Percentiles rank a stretch among this genome's conserved stretches.
Evolutionary conservation across 1,284 basidiomycete species (phyloP).

Genomic region (Apiotrichum montevideense): DNA sequence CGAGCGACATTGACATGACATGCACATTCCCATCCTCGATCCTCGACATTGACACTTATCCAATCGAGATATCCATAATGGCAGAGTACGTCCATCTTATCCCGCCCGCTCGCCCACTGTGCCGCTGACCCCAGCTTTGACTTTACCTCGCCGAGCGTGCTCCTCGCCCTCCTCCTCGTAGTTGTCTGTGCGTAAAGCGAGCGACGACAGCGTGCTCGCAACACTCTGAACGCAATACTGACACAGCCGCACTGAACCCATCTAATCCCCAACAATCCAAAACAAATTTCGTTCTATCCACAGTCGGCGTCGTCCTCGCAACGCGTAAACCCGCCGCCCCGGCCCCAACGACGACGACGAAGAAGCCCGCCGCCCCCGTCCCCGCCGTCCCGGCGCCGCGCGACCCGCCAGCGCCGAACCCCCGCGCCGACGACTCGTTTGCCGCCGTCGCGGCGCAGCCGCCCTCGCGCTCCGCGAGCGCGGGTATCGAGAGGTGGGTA

Average conservation of each 20-base stretch:
- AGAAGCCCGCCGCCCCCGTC: constrained; percentile 14
- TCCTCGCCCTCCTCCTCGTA: constrained; percentile 32
- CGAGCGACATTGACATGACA: no score
- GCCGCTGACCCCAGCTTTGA: constrained; percentile 14
- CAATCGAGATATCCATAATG: no score
- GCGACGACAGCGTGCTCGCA: no score
- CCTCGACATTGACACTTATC: no score
- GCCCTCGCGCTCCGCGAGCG: no score
- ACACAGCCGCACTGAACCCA: not conserved
- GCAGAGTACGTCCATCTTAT: no score
- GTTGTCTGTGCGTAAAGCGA: constrained; percentile 30
- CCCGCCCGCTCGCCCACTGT: no score
- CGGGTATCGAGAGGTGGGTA: constrained; percentile 1
- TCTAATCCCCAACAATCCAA: not conserved
- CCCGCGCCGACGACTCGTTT: no score
- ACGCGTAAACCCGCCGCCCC: constrained; percentile 3
- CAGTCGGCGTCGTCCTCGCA: constrained; percentile 21
- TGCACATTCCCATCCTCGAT: no score
- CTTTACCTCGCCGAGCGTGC: constrained; percentile 27
- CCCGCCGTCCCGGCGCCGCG: no score
- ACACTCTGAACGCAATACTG: not conserved
- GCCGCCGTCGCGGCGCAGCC: no score
- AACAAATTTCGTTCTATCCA: not conserved
- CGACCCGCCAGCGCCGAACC: constrained; percentile 12
- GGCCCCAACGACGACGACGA: constrained; percentile 15